Evolutionary conservation across 495 filamentous ascomycete species (phyloP), one percentile per base, ranked within the genome.

Genomic region (Penicillium herquei): DNA sequence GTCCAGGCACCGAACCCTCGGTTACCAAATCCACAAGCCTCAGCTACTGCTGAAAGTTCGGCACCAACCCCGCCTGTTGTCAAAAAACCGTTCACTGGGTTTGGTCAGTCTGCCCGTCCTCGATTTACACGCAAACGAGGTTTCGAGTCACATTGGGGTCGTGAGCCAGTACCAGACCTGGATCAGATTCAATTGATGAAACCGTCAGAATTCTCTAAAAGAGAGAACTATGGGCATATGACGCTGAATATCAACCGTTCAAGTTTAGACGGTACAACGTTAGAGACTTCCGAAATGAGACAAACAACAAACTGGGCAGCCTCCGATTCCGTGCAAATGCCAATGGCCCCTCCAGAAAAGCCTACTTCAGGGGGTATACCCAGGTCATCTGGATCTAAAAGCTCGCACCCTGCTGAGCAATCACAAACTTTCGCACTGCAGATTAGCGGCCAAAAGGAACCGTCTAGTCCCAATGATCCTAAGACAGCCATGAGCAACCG

Each of bases 141-240:
- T 5, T 7, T 1, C n/a, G 31, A 42, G 6, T 31, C 17, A 14
- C 26, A 13, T 3, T 32, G 21, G 12, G 43, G 8, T 14, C 21
- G 6, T 9, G 77, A 83, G 51, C 63, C 63, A 4, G 70, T 69
- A 12, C 79, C 77, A 5, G 77, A 85, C 51, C 56, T 81, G 18
- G 57, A 76, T 8, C 64, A 26, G 4, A 26, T 26, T 26, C 21
- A 26, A 4, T 26, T 81, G 6, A 59, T 70, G 40, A 62, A 67
- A 55, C 70, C 71, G 30, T 63, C 70, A 33, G 66, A 77, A n/a
- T 66, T 58, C 41, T 51, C 14, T 32, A 35, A 33, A 31, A 37
- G 46, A 41, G 13, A 30, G 16, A 43, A 32, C n/a, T 32, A 18
- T 49, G 30, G 33, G 46, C n/a, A 39, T 39, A 35, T 40, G 14